Base-by-base conservation (phyloP, 2,329 filamentous ascomycete genomes). In the Colletotrichum musicola region DNA sequence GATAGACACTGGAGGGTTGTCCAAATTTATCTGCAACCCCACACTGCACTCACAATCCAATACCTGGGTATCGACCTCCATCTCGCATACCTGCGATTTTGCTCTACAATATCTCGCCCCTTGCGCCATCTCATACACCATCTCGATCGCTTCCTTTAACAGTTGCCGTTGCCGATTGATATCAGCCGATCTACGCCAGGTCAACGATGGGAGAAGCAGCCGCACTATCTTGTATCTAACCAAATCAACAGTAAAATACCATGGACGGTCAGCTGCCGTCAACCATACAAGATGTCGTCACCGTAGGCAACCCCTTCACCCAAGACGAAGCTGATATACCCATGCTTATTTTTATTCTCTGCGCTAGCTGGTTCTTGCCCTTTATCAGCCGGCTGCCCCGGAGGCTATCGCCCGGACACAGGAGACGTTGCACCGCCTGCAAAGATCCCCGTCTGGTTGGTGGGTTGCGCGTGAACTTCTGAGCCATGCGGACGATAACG, bases 361-460 rank as follows among this genome's bases (percentile, higher is more conserved):
- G 22, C 22, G 3, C 22, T 40, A 83, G 82, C 74, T 89, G 71
- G 84, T 89, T 53, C 76, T 84, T 66, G 82, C 84, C 10, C 80
- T 89, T 6, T 89, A 89, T 73, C 79, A 84, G 65, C 86, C 85
- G 38, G 86, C 84, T 40, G 65, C 81, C 0, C 83, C 86, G 47
- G 80, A 83, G 40, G 78, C 78, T 20, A 84, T 89, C 59, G 77
- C 82, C 12, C 79, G 78, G 20, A 85, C 86, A 55, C 93, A 98
- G 77, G 89, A 92, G 64, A 89, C 91, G 14, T 84, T 99, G 14
- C 93, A 96, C 71, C 85, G 86, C 27, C 83, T 98, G 18, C 96
- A 98, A 77, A 89, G 89, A 73, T 93, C 93, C 2, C 85, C 90
- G 2, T 86, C 93, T 74, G 95, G 94, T 62, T 99, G 96, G 96